Conservation (phyloP, 768 basidiomycete genomes). For the Lyophyllum shimeji region DNA sequence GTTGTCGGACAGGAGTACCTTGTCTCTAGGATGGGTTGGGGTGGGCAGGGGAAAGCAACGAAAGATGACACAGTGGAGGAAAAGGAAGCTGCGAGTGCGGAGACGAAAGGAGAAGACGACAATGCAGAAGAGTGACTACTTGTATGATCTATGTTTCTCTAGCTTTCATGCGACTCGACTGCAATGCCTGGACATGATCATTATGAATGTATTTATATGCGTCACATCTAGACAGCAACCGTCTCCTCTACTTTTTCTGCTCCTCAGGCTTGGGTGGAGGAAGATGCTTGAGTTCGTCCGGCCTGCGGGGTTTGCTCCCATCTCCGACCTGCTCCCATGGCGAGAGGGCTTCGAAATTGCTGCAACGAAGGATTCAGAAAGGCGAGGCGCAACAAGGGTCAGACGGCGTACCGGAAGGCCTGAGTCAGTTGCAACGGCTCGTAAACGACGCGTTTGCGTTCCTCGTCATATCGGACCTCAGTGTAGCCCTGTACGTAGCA, state of each 20-base stretch:
- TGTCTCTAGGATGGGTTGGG: conserved; percentile 85
- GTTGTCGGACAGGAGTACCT: conserved; percentile 92
- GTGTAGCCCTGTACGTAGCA: conserved; percentile 79
- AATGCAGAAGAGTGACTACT: conserved; percentile 31
- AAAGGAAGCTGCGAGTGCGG: conserved; percentile 7
- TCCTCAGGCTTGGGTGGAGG: conserved; percentile 77
- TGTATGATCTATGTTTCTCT: conserved; percentile 21
- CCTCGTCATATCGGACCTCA: conserved; percentile 97
- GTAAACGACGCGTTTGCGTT: conserved; percentile 94
- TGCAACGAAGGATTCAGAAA: conserved; percentile 27
- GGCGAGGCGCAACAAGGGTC: neutral
- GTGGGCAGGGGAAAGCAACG: conserved; percentile 19
- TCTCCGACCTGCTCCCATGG: conserved; percentile 96
- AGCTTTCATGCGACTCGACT: conserved; percentile 2
- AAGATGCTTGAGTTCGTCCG: conserved; percentile 74
- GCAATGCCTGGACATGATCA: conserved; percentile 1
- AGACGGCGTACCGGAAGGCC: conserved; percentile 78
- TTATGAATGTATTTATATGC: conserved; percentile 8
- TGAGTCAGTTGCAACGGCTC: conserved; percentile 97
- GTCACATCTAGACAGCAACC: neutral
- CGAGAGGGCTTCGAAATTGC: conserved; percentile 90
- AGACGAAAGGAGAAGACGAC: conserved; percentile 17
- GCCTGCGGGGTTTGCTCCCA: conserved; percentile 47
- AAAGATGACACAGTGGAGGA: conserved; percentile 20
- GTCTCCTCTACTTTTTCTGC: conserved; percentile 65